Base-by-base conservation (phyloP, 805 yeast species). In the Metschnikowia dekortorum region DNA sequence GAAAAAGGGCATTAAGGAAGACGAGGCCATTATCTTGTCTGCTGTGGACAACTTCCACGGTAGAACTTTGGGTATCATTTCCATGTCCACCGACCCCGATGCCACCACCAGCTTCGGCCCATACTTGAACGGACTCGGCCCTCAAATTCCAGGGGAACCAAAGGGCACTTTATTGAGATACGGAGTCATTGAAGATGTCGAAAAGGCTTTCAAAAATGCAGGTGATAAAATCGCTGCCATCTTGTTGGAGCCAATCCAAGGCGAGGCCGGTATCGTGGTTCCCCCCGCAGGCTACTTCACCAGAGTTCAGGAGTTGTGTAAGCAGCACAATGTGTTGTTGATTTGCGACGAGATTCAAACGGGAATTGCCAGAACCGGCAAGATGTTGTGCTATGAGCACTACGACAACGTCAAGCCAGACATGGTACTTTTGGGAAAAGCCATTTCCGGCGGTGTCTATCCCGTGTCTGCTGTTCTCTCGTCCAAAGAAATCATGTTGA, bases 331-430 rank as follows among this genome's bases (percentile, higher is more conserved):
- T 62, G 91, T 89, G 33, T 75, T 92, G 66, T 80, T 92, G 62
- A 91, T 92, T 70, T 89, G 96, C 65, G 98, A 92, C 68, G 98
- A 92, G 76, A 89, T 92, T 66, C 98, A 92, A 75, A 91, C 98
- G 28, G 98, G 98, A 71, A 82, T 92, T 67, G 98, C 96, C 44
- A 85, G 98, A 79, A 92, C 98, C 30, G 98, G 98, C 64, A 88
- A 87, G 74, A 78, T 92, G 80, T 79, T 92, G 54, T 89, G 97
- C 68, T 85, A 83, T 71, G 96, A 92, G 73, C 97, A 92, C 71
- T 84, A 85, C 53, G 68, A 67, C 54, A 75, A 75, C 53, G 86
- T 88, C 57, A 86, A 86, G 68, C 98, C 98, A 40, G 98, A 92
- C 72, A 77, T 92, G 58, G 83, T 92, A 28, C 74, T 90, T 38